Evolutionary conservation across 805 yeast genomes (phyloP), one percentile per base, ranked within the genome.

Genomic region (Myxozyma neotropica): DNA sequence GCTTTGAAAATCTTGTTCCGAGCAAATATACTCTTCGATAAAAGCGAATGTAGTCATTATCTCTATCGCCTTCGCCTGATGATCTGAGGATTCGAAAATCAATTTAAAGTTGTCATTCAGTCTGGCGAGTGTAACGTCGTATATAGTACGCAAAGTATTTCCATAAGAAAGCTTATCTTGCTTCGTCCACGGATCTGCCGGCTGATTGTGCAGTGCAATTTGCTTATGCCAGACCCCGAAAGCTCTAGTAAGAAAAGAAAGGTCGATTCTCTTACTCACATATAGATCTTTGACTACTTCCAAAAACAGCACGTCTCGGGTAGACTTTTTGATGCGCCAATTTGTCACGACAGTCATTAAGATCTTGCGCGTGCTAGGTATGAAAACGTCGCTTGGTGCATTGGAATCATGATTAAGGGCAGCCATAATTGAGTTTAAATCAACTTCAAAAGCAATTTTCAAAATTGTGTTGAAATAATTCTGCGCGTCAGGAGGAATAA

Each of bases 271-370:
- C 3, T 50, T 43, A 19, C 33, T 26, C 3, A 47, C 36, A 42
- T 77, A 65, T 12, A 77, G 66, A 17, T 71, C 69, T 59, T 77
- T 77, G 1, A 80, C 78, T 0, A 87, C 85, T 3, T 83, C 79
- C 55, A 79, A 82, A 4, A 84, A 59, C 6, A 82, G 65, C 0
- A 80, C 76, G 0, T 83, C 80, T 50, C 81, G 73, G 0, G 88
- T 76, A 0, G 83, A 74, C 5, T 70, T 71, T 59, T 79, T 80
- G 3, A 86, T 70, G 58, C 87, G 74, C 94, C 94, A 88, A 54
- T 81, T 75, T 42, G 74, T 77, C 5, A 82, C 74, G 55, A 82
- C 80, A 15, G 76, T 70, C 0, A 69, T 71, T 2, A 86, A 66
- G 12, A 86, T 70, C 46, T 75, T 77, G 6, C 72, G 69, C 0